Percentiles rank a stretch among this genome's conserved stretches.
phyloP scores from a whole-genome alignment of 2,329 filamentous ascomycete genomes.

The Rhynchosporium secalis region DNA sequence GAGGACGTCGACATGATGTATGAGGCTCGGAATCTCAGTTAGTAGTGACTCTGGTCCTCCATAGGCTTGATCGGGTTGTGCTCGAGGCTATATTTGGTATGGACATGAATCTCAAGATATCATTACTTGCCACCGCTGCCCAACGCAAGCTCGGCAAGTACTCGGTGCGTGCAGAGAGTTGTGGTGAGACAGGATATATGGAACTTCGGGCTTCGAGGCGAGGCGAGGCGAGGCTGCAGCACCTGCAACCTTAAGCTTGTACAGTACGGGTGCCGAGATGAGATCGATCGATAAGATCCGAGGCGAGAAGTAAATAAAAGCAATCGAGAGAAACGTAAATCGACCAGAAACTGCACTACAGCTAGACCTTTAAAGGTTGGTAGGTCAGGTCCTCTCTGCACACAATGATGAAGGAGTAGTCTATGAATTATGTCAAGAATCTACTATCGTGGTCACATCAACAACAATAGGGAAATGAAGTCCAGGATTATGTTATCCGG shows the following conservation, averaged over 20 bases:
- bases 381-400: too few relatives aligned
- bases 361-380: background rate
- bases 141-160: background rate
- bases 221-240: conserved; percentile 7
- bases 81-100: background rate
- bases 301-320: conserved; percentile 5
- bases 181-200: background rate
- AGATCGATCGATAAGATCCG: conserved; percentile 2
- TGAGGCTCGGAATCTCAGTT: background rate
- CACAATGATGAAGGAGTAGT: too few relatives aligned
- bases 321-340: background rate
- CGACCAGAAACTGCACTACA: background rate
- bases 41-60: background rate
- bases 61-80: background rate
- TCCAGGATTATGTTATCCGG: too few relatives aligned
- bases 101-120: background rate
- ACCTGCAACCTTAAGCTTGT: background rate
- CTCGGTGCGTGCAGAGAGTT: background rate
- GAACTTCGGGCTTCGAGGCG: background rate
- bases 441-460: too few relatives aligned
- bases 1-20: conserved; percentile 18
- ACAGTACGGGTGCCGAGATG: conserved; percentile 3
- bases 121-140: background rate
- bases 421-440: too few relatives aligned
- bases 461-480: too few relatives aligned